Base-by-base conservation (phyloP, 2,329 filamentous ascomycete species). In the Xylaria sp. region DNA sequence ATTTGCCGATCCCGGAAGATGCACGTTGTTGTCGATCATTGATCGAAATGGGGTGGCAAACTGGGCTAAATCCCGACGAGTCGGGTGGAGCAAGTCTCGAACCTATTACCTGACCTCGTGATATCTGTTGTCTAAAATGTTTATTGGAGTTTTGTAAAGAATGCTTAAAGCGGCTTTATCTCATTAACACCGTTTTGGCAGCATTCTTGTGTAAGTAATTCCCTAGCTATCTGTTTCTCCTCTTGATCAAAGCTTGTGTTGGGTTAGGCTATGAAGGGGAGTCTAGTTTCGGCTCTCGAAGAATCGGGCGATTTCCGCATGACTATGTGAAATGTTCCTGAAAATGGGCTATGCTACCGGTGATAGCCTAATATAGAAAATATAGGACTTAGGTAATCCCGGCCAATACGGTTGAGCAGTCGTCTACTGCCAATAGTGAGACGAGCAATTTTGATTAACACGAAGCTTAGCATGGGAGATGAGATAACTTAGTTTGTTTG, bases 291-390 rank as follows among this genome's bases (percentile, higher is more conserved):
- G 55, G 55, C 55, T 44, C 23, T 29, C 55, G 55, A 58, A 29
- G 55, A 58, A 58, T 58, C 16, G 55, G 55, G 55, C n/a, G 37
- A 27, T 58, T 44, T 44, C 55, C 55, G 37, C 16, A 44, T n/a
- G 29, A n/a, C 9, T 5, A 18, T n/a, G 2, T 6, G 16, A 27
- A 13, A 2, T 2, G 16, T n/a, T 44, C 13, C 37, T 29, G 6
- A 29, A 29, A 23, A n/a, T 3, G 23, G 23, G 3, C 1, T 25
- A 21, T 18, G 3, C 2, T n/a, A 6, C 40, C 55, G 55, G 55
- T 29, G n/a, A 21, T 58, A 58, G 6, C 55, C 55, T 29, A 58
- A 58, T 44, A 58, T 8, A 58, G 55, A 16, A 58, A 58, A 23
- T 44, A 42, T 29, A 58, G 16, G 16, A 29, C 16, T n/a, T 12